Evolutionary conservation across 2,329 filamentous ascomycete species (phyloP), one percentile per base, ranked within the genome.

Genomic region (Fusarium oxysporum): DNA sequence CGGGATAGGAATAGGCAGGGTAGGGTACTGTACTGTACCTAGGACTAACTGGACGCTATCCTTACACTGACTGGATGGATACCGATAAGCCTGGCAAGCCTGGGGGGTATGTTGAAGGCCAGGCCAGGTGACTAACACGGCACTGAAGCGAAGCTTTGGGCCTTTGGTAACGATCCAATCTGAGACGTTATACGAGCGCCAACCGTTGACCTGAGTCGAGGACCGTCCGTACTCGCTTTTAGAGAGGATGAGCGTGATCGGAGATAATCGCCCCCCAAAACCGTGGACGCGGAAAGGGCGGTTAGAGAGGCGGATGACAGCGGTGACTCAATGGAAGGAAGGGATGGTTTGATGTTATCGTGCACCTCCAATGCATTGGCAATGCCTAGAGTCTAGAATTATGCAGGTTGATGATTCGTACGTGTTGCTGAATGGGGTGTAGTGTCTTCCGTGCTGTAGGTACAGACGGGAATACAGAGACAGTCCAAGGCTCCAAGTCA

Each of bases 41-140:
- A 62, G 37, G 28, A 58, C 43, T 45, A 37, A 48, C 32, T 43
- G 47, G 58, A 65, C 58, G 32, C 23, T 54, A 54, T 54, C 33
- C 50, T 54, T 38, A n/a, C 50, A 40, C 23, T 54, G 48, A 35
- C 51, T 62, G 67, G 53, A 63, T 56, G 69, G 62, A 67, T 33
- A 50, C 47, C 47, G 47, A 50, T 60, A 62, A 57, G 54, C 54
- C 40, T 57, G 40, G 28, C 23, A 53, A 28, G 47, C 55, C 47
- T 44, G 28, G 62, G 70, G 64, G 69, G 33, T 40, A 54, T n/a
- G 48, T 25, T 51, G 30, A 35, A 35, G 16, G 47, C 16, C 30
- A 53, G 48, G 65, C 65, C 67, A 76, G 76, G 77, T 79, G 77
- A 79, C 77, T 79, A 79, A 76, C 74, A 76, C 68, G 68, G 55